These are phyloP conservation scores for Pythium sp. DNA, from an alignment of 352 stramenopile genomes.

Conservation along the genomic window DNA sequence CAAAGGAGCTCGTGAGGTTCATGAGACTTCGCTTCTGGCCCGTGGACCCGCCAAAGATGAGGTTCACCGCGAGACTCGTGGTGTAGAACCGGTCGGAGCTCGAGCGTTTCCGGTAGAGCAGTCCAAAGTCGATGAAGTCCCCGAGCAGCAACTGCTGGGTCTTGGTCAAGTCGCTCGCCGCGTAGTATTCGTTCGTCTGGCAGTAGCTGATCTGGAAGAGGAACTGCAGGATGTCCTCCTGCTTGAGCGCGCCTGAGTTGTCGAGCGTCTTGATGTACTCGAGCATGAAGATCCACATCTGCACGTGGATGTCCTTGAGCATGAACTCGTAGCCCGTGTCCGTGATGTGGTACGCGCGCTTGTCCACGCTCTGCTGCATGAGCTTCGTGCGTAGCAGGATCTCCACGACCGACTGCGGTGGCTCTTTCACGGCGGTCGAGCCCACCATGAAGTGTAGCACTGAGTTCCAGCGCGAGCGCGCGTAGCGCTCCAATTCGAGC, in stretches of 20 bases:
- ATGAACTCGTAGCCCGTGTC: slow-evolving; percentile 91
- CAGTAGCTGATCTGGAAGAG: slow-evolving; percentile 90
- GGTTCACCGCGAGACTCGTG: slow-evolving; percentile 85
- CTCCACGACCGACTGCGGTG: slow-evolving; percentile 61
- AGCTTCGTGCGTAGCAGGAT: slow-evolving; percentile 73
- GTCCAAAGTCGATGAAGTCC: slow-evolving; percentile 86
- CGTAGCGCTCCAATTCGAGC: slow-evolving; percentile 57
- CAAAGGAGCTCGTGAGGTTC: slow-evolving; percentile 48
- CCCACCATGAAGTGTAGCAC: slow-evolving; percentile 80
- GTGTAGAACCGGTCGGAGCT: slow-evolving; percentile 83
- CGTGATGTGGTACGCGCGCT: slow-evolving; percentile 77
- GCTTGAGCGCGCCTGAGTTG: slow-evolving; percentile 59
- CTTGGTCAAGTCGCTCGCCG: slow-evolving; percentile 67
- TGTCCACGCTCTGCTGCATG: slow-evolving; percentile 59
- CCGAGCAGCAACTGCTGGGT: slow-evolving; percentile 75
- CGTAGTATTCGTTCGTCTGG: slow-evolving; percentile 84
- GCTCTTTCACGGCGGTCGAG: slow-evolving; percentile 62
- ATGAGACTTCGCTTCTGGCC: slow-evolving; percentile 56
- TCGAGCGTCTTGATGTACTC: slow-evolving; percentile 88
- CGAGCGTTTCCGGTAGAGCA: slow-evolving; percentile 67
- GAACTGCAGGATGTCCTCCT: slow-evolving; percentile 89
- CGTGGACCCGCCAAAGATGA: slow-evolving; percentile 84
- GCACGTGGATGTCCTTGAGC: slow-evolving; percentile 90
- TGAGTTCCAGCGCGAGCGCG: slow-evolving; percentile 58
- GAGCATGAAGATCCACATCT: slow-evolving; percentile 91